Conservation (phyloP, 2,329 filamentous ascomycete species). For the Trichoderma brevicompactum region DNA sequence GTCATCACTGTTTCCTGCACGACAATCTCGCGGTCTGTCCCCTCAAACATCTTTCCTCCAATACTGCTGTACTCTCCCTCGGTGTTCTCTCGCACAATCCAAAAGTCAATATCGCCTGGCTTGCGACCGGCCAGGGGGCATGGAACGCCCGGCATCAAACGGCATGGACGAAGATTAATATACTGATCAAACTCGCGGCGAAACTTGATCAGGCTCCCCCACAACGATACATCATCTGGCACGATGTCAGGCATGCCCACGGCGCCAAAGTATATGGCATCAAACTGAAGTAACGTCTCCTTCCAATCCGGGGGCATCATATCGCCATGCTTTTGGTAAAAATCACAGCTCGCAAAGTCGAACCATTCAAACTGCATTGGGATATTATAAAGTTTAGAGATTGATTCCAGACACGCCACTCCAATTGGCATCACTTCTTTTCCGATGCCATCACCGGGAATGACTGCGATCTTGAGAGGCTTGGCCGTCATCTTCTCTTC, state of each 20-base stretch:
- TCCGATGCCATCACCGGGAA: slow-evolving; percentile 68
- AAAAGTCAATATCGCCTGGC: slow-evolving; percentile 67
- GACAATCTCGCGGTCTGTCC: slow-evolving; percentile 61
- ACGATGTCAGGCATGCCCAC: slow-evolving; percentile 61
- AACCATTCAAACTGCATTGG: slow-evolving; percentile 65
- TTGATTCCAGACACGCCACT: slow-evolving; percentile 45
- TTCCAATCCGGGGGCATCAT: slow-evolving; percentile 53
- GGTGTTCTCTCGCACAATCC: slow-evolving; percentile 69
- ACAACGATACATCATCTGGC: slow-evolving; percentile 69
- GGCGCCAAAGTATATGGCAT: slow-evolving; percentile 71
- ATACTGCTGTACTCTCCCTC: slow-evolving; percentile 68
- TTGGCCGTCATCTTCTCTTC: slow-evolving; percentile 1
- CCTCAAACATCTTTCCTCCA: slow-evolving; percentile 60
- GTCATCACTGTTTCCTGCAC: slow-evolving; percentile 62
- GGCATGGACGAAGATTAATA: slow-evolving; percentile 62
- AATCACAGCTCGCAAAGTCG: slow-evolving; percentile 68
- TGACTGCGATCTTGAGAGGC: slow-evolving; percentile 43
- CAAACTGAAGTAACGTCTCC: slow-evolving; percentile 60
- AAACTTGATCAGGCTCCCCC: slow-evolving; percentile 69
- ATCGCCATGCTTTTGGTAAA: slow-evolving; percentile 52
- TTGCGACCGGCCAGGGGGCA: slow-evolving; percentile 59
- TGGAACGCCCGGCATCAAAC: slow-evolving; percentile 62
- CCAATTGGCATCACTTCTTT: slow-evolving; percentile 57
- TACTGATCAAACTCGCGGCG: slow-evolving; percentile 60
- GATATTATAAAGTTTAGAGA: slow-evolving; percentile 57